Evolutionary conservation across 2,329 filamentous ascomycete genomes (phyloP), one percentile per base, ranked within the genome.

Genomic region (Sporothrix pallida): DNA sequence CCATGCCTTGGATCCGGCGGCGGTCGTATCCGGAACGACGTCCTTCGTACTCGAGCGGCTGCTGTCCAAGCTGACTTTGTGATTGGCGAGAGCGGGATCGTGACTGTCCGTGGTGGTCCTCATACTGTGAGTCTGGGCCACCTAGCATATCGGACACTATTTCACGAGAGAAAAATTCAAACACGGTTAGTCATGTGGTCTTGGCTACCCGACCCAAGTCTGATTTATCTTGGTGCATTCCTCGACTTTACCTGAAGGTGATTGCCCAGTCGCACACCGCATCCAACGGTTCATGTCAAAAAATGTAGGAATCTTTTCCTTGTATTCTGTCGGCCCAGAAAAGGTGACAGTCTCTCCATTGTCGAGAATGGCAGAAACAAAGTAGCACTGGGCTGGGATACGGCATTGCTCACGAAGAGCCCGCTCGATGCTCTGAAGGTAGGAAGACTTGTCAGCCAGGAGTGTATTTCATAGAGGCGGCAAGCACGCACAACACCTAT

Each of bases 361-460:
- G 42, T 87, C 85, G 50, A 83, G 81, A 56, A 87, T 80, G 1
- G 83, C 84, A 12, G 85, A 86, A 48, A 89, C 81, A 75, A 89
- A 88, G 78, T 86, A 89, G 74, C 82, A 81, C 70, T 84, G 83
- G 12, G 84, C 84, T 1, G 85, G 83, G 63, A 89, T 87, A 52
- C 84, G 83, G 76, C 87, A 89, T 56, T 86, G 82, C 68, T 87
- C 84, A 17, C 85, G 82, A 12, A 90, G 80, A 37, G 85, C 87
- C 75, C 84, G 83, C 48, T 84, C 84, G 48, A 89, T 87, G 70
- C 73, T 76, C 76, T 77, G 17, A 26, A 20, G 26, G 8, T 12
- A 3, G 31, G 12, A 12, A 20, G 42, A 70, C 56, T 8, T 37
- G 72, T 75, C 68, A 74, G 73, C 68, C 12, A 20, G 17, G n/a